Evolutionary conservation across 139 green algal genomes (phyloP).

Genomic region (Asterochloris erici): DNA sequence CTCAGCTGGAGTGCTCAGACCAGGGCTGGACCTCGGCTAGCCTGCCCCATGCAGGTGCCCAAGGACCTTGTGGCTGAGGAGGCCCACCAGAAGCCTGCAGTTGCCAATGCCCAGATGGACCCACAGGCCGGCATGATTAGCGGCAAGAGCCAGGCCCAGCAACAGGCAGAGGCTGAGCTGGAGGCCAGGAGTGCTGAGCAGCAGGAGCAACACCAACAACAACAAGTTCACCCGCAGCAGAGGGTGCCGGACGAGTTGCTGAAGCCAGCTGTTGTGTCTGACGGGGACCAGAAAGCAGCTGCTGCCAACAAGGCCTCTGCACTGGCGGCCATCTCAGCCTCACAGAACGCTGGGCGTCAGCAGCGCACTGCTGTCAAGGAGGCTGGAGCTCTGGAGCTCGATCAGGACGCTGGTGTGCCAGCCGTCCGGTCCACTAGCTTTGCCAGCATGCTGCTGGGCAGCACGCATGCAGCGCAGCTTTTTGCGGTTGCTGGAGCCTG

Average conservation of each 20-base stretch:
- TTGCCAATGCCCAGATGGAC: neutral
- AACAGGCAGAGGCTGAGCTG: slow-evolving; percentile 1
- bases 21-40: neutral
- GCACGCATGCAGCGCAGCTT: slow-evolving; percentile 17
- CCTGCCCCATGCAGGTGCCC: slow-evolving; percentile 4
- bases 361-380: neutral
- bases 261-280: neutral
- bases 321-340: neutral
- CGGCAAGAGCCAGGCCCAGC: neutral
- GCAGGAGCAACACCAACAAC: neutral
- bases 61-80: neutral
- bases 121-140: neutral
- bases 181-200: neutral
- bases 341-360: neutral
- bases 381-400: neutral
- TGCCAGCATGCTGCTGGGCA: neutral
- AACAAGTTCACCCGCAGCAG: neutral
- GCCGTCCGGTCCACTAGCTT: neutral
- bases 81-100: neutral
- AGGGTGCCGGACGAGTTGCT: neutral
- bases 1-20: neutral
- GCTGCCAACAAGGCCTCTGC: neutral
- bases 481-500: slow-evolving; percentile 17
- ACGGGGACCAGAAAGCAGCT: neutral
- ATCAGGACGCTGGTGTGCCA: neutral